These are phyloP conservation scores for Flaveria trinervia DNA, from an alignment of 129 eudicot genomes.

Conservation along the genomic window DNA sequence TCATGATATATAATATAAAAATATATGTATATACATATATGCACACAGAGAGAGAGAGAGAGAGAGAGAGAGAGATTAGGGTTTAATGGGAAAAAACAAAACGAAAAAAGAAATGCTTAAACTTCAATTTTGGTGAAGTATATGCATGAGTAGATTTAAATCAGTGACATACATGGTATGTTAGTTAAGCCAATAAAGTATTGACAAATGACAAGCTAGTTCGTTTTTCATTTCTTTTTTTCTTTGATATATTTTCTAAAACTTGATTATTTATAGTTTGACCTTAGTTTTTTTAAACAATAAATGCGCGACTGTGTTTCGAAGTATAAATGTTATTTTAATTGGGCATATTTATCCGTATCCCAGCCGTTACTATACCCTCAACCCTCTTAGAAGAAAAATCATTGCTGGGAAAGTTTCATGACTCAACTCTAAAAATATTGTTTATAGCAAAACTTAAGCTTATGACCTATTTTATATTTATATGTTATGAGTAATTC, in stretches of 20 bases:
- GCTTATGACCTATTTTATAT: too few species aligned
- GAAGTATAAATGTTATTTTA: too few species aligned
- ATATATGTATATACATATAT: background rate
- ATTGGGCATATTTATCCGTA: too few species aligned
- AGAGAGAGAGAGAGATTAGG: conserved; percentile 15
- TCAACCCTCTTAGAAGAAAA: too few species aligned
- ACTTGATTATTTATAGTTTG: background rate
- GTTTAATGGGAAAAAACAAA: conserved; percentile 23
- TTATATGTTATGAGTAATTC: too few species aligned
- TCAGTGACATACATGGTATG: conserved; percentile 18
- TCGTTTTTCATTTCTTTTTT: background rate
- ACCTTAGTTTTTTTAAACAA: too few species aligned
- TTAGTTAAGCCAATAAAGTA: conserved; percentile 24
- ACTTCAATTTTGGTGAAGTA: conserved; percentile 26
- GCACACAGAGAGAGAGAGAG: conserved; percentile 29
- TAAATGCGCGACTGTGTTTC: too few species aligned
- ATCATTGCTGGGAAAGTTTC: too few species aligned
- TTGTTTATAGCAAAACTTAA: too few species aligned
- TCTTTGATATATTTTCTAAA: background rate
- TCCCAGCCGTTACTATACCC: too few species aligned
- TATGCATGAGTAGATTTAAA: conserved; percentile 23
- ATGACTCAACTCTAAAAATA: too few species aligned
- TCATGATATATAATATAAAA: conserved; percentile 4
- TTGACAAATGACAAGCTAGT: conserved; percentile 18
- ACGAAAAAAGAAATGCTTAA: conserved; percentile 31